Percentiles rank a stretch among this genome's conserved stretches.
These are phyloP conservation scores for Fusarium concolor DNA, from an alignment of 2,329 filamentous ascomycete species.

Conservation along the genomic window DNA sequence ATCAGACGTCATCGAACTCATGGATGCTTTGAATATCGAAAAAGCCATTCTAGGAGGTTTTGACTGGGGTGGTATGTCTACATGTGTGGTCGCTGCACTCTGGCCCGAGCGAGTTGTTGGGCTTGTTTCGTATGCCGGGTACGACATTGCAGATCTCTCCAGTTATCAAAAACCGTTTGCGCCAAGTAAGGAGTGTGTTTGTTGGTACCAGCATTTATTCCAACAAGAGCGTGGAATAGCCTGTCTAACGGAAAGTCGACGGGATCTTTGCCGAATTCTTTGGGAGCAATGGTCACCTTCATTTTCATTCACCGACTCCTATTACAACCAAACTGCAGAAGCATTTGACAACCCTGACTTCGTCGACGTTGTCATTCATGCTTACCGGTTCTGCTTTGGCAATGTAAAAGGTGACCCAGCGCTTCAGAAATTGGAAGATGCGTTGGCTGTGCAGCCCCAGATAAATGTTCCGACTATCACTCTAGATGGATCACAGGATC, in stretches of 20 bases:
- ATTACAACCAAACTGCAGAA: slow-evolving; percentile 3
- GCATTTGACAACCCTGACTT: slow-evolving; percentile 20
- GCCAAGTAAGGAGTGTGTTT: slow-evolving; percentile 1
- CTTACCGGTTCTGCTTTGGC: slow-evolving; percentile 16
- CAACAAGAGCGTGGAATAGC: neutral
- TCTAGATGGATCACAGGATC: slow-evolving; percentile 2
- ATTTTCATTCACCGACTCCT: slow-evolving; percentile 2
- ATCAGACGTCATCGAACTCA: slow-evolving; percentile 6
- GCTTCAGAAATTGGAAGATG: slow-evolving; percentile 1
- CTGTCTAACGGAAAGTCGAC: neutral
- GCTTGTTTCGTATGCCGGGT: slow-evolving; percentile 7
- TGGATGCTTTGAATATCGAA: slow-evolving; percentile 11
- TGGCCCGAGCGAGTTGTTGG: slow-evolving; percentile 10
- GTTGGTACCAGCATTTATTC: slow-evolving; percentile 23
- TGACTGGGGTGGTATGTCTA: slow-evolving; percentile 13
- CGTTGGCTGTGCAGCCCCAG: neutral
- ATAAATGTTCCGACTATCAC: slow-evolving; percentile 3
- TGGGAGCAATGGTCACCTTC: slow-evolving; percentile 21
- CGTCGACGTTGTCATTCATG: slow-evolving; percentile 12
- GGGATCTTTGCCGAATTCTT: slow-evolving; percentile 3
- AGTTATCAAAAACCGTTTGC: neutral
- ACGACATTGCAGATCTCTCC: slow-evolving; percentile 11
- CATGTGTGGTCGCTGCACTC: slow-evolving; percentile 4
- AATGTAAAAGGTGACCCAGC: neutral
- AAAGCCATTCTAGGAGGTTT: neutral